A percentile compares a stretch with the other conserved stretches of the same genome.
Conservation (phyloP, 805 yeast genomes). For the Candida hungchunana region DNA sequence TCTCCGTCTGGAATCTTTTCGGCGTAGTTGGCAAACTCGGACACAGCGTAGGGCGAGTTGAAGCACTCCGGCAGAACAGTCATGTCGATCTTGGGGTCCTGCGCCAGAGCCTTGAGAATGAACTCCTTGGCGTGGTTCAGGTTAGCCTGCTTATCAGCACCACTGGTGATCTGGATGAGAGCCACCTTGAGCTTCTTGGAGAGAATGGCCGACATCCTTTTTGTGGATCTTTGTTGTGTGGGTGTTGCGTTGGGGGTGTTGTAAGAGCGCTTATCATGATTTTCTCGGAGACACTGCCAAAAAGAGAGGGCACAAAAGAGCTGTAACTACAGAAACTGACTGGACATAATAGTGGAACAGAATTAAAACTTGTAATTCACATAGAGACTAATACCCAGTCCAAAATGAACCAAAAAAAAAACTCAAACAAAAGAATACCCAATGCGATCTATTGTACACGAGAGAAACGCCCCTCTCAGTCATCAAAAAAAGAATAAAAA, state of each 20-base stretch:
- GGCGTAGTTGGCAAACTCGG: slow-evolving; percentile 81
- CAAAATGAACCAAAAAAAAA: background rate
- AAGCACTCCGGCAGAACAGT: slow-evolving; percentile 79
- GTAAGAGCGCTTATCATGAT: no score
- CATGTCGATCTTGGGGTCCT: slow-evolving; percentile 62
- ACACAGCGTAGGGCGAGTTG: slow-evolving; percentile 81
- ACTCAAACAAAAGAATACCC: background rate
- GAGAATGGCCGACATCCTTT: slow-evolving; percentile 18
- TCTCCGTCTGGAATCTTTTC: slow-evolving; percentile 80
- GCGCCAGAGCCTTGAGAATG: slow-evolving; percentile 55
- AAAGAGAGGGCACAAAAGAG: no score
- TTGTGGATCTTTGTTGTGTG: background rate
- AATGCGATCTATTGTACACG: background rate
- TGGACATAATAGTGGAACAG: no score
- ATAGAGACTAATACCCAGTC: background rate
- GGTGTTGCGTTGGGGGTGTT: no score
- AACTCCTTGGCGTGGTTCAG: slow-evolving; percentile 60
- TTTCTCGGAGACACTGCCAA: no score
- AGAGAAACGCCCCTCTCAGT: no score
- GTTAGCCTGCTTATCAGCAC: slow-evolving; percentile 70
- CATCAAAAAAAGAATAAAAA: no score
- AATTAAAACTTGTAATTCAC: no score
- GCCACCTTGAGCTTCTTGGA: slow-evolving; percentile 69
- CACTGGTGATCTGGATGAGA: slow-evolving; percentile 72
- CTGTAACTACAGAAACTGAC: no score